Percentiles rank a stretch among this genome's conserved stretches.
phyloP scores from a whole-genome alignment of 2,329 filamentous ascomycete species.

The Anthostomella pinea region DNA sequence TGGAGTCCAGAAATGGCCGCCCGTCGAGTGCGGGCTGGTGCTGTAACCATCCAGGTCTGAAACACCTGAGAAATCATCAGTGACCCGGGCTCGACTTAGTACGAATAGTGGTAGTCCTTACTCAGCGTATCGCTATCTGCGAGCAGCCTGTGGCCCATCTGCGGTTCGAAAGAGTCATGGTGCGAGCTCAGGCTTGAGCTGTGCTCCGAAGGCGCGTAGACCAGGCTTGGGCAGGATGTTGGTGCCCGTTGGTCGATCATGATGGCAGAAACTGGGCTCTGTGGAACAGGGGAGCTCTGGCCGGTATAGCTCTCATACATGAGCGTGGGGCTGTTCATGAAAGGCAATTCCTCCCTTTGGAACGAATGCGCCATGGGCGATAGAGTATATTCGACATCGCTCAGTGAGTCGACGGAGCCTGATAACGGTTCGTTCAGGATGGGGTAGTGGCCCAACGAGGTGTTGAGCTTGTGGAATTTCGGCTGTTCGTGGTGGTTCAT shows the following conservation, averaged over 20 bases:
- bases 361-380: slow-evolving; percentile 54
- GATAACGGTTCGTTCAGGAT: slow-evolving; percentile 50
- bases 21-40: slow-evolving; percentile 47
- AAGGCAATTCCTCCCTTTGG: slow-evolving; percentile 53
- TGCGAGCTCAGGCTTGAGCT: slow-evolving; percentile 60
- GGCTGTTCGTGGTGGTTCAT: slow-evolving; percentile 36
- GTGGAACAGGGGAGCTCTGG: slow-evolving; percentile 52
- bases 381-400: slow-evolving; percentile 58
- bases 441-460: slow-evolving; percentile 38
- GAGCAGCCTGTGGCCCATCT: slow-evolving; percentile 51
- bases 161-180: slow-evolving; percentile 55
- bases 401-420: slow-evolving; percentile 57
- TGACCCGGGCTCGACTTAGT: slow-evolving; percentile 21
- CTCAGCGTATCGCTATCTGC: slow-evolving; percentile 55
- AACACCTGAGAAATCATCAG: slow-evolving; percentile 41
- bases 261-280: slow-evolving; percentile 54
- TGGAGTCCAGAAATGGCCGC: slow-evolving; percentile 44
- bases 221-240: slow-evolving; percentile 59
- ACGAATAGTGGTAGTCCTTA: slow-evolving; percentile 40
- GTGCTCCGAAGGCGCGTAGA: slow-evolving; percentile 59
- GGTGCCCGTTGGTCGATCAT: slow-evolving; percentile 56
- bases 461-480: slow-evolving; percentile 43
- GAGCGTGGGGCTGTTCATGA: slow-evolving; percentile 52
- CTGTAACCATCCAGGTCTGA: slow-evolving; percentile 53
- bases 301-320: slow-evolving; percentile 56